Base-by-base conservation (phyloP, 768 basidiomycete species). In the Leccinum olivaceopallidum region DNA sequence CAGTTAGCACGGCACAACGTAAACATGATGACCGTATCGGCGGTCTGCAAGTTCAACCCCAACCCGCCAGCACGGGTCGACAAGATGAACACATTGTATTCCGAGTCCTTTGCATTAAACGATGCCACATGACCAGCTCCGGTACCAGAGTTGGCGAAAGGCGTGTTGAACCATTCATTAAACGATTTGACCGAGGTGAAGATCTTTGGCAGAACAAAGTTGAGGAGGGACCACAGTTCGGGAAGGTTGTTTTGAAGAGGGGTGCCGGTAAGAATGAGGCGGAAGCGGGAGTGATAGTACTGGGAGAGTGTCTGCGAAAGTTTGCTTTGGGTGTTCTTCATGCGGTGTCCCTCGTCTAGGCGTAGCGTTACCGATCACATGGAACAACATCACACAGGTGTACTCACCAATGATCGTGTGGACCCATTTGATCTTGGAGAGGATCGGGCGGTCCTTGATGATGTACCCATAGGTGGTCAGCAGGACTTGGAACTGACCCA, bases 151-250 rank as follows among this genome's bases (percentile, higher is more conserved):
- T 94, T 98, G 61, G 97, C 96, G 66, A 99, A 99, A 0, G 97
- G 97, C 2, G 96, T 97, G 78, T 98, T 98, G 83, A 98, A 99
- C 97, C 97, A 99, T 71, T 98, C 97, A 69, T 98, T 97, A 73
- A 99, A 98, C 22, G 95, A 96, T 74, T 98, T 96, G 62, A 97
- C 95, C 1, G 96, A 98, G 79, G 98, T 98, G 83, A 99, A 98
- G 71, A 98, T 87, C 76, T 92, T 94, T 14, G 94, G 94, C 6
- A 94, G 82, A 36, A 90, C 94, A 71, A 98, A 98, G 74, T 98
- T 98, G 70, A 98, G 88, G 51, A 97, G 81, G 1, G 95, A 84
- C 95, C 95, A 97, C 47, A 98, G 77, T 75, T 98, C 95, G 6
- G 95, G 94, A 37, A 98, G 85, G 73, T 98, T 98, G 79, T 98